phyloP scores from a whole-genome alignment of 2,329 filamentous ascomycete genomes.

The Teratosphaeria pseudoeucalypti region DNA sequence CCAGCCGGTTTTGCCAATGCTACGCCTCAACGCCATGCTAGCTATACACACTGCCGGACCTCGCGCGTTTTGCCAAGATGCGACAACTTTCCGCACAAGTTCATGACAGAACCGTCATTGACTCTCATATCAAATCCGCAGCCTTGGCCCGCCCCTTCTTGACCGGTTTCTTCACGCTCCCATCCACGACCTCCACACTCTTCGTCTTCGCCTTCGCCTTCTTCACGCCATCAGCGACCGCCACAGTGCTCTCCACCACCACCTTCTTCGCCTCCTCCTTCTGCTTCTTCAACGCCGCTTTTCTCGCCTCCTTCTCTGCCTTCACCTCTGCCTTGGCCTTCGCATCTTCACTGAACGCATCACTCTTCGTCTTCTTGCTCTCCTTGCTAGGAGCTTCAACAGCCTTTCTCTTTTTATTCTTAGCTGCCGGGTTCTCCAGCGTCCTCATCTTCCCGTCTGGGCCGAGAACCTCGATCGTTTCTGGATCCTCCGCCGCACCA shows the following conservation, averaged over 20 bases:
- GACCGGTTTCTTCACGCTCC: constrained; percentile 3
- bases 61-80: not conserved
- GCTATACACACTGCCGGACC: not conserved
- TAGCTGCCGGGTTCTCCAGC: constrained; percentile 14
- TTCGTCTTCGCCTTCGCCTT: not conserved
- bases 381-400: constrained; percentile 6
- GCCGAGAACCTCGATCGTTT: constrained; percentile 21
- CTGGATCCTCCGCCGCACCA: constrained; percentile 15
- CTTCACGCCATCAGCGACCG: not conserved
- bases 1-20: no score
- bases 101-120: not conserved
- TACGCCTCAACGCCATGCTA: not conserved
- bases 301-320: constrained; percentile 17
- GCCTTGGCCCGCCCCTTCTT: constrained; percentile 12
- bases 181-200: not conserved
- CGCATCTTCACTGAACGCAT: constrained; percentile 10
- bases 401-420: constrained; percentile 5
- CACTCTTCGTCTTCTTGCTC: constrained; percentile 22
- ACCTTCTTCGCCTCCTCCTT: constrained; percentile 14
- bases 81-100: not conserved
- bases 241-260: not conserved
- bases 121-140: constrained; percentile 11
- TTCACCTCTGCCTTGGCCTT: constrained; percentile 14
- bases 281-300: constrained; percentile 18
- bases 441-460: constrained; percentile 25